Conservation (phyloP, 2,329 filamentous ascomycete species). For the Colletotrichum sp. region DNA sequence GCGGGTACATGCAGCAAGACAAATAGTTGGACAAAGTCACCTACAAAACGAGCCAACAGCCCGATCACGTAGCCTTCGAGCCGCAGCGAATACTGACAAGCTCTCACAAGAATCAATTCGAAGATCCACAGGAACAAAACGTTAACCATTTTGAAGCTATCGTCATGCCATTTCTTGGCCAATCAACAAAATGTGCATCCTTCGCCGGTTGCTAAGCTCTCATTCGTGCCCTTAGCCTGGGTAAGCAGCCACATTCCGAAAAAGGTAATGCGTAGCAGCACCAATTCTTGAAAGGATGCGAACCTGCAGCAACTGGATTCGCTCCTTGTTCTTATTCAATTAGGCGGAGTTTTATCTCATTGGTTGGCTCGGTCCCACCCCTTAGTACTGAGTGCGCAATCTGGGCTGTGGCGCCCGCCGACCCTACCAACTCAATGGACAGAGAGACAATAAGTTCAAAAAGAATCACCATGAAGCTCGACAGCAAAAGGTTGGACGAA, state of each 20-base stretch:
- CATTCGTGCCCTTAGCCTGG: background rate
- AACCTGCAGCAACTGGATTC: background rate
- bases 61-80: background rate
- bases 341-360: background rate
- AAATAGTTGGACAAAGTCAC: background rate
- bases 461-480: accelerated
- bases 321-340: background rate
- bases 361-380: background rate
- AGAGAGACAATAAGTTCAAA: background rate
- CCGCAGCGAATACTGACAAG: background rate
- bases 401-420: background rate
- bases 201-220: background rate
- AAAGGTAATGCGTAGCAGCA: background rate
- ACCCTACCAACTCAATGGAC: background rate
- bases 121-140: background rate
- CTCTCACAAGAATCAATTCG: background rate
- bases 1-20: background rate
- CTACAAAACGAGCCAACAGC: background rate
- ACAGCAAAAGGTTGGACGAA: background rate
- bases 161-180: background rate
- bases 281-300: background rate
- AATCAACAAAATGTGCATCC: background rate
- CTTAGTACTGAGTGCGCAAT: background rate
- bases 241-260: background rate
- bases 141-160: background rate